These are phyloP conservation scores for Aquilaria malaccensis DNA, from an alignment of 345 rosid genomes.

Conservation along the genomic window DNA sequence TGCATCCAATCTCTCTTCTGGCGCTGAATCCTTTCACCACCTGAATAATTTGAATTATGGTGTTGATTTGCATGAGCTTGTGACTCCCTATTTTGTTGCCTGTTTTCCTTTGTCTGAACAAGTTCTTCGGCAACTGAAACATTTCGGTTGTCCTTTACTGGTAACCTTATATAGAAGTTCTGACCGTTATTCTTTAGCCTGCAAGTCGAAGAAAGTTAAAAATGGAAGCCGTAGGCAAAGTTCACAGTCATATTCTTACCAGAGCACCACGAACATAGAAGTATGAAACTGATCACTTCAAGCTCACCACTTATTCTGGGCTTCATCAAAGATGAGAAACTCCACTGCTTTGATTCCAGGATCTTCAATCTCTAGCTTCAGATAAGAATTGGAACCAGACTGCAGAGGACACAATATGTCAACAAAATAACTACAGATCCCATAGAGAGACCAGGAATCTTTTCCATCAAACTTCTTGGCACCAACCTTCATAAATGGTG, in stretches of 20 bases:
- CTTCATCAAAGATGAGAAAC: slow-evolving; percentile 86
- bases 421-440: slow-evolving; percentile 13
- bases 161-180: slow-evolving; percentile 75
- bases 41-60: slow-evolving; percentile 29
- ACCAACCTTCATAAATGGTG: slow-evolving; percentile 77
- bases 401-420: slow-evolving; percentile 18
- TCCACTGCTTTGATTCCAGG: slow-evolving; percentile 69
- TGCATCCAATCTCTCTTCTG: slow-evolving; percentile 61
- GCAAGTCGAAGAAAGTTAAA: slow-evolving; percentile 13
- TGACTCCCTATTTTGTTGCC: slow-evolving; percentile 6
- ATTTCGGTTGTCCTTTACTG: slow-evolving; percentile 36
- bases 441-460: background rate
- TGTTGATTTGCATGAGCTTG: slow-evolving; percentile 21
- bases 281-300: slow-evolving; percentile 8
- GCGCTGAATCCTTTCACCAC: slow-evolving; percentile 63
- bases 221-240: background rate
- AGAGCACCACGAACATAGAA: slow-evolving; percentile 3
- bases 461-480: slow-evolving; percentile 6
- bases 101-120: slow-evolving; percentile 76
- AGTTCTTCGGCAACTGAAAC: slow-evolving; percentile 84
- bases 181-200: slow-evolving; percentile 88
- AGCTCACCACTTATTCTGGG: slow-evolving; percentile 75
- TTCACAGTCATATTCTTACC: slow-evolving; percentile 8
- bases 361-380: slow-evolving; percentile 80
- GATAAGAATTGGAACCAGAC: slow-evolving; percentile 58